phyloP scores from a whole-genome alignment of 169 alveolate species.

The Eimeria zaria region DNA sequence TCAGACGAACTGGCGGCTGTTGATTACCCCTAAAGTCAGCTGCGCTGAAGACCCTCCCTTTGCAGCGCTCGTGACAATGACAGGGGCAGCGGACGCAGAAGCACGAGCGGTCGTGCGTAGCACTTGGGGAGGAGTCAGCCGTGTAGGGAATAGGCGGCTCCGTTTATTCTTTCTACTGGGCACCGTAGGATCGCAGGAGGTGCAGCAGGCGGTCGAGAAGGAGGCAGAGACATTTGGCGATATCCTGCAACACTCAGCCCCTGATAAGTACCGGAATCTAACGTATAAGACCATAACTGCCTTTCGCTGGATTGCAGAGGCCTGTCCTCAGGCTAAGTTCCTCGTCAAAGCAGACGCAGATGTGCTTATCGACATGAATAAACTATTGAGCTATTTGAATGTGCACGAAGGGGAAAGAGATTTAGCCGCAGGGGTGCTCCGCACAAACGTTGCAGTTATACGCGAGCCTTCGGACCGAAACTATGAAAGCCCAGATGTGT shows the following conservation, averaged over 20 bases:
- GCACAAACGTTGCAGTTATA: neutral
- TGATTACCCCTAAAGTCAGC: slow-evolving; percentile 15
- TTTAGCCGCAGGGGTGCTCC: slow-evolving; percentile 33
- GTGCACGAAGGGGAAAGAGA: neutral
- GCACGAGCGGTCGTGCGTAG: slow-evolving; percentile 44
- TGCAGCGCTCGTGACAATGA: slow-evolving; percentile 22
- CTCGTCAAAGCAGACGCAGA: slow-evolving; percentile 45
- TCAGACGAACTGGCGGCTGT: slow-evolving; percentile 48
- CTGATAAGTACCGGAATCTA: neutral
- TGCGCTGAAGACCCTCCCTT: slow-evolving; percentile 57
- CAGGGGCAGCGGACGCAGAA: slow-evolving; percentile 8
- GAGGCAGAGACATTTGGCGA: slow-evolving; percentile 15
- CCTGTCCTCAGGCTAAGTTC: slow-evolving; percentile 19
- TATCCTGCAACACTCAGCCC: slow-evolving; percentile 39
- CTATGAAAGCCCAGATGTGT: slow-evolving; percentile 8
- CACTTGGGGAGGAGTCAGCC: slow-evolving; percentile 38
- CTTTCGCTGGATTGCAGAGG: slow-evolving; percentile 10
- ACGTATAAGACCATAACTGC: slow-evolving; percentile 31
- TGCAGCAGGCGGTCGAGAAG: neutral
- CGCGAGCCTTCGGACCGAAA: slow-evolving; percentile 17
- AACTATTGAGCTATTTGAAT: neutral
- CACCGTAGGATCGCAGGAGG: neutral
- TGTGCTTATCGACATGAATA: neutral
- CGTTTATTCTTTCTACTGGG: slow-evolving; percentile 41
- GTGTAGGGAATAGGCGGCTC: slow-evolving; percentile 9